Conservation (phyloP, 192 early-diverging fungal species). For the Kappamyces sp. region DNA sequence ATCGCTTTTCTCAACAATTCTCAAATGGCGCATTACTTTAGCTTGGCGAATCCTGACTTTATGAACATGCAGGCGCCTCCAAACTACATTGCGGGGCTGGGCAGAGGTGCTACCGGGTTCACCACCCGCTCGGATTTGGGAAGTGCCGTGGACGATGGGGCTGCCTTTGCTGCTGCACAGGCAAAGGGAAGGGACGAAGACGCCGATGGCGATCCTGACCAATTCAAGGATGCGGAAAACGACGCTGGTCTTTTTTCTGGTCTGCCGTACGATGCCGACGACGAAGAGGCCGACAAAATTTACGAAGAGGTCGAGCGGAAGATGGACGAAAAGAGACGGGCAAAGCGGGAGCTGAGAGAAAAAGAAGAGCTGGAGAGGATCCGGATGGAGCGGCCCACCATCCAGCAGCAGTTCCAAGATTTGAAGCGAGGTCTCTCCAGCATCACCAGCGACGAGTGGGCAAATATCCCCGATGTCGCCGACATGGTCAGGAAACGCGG, state of each 20-base stretch:
- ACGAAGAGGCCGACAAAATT: conserved; percentile 94
- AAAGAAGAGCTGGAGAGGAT: conserved; percentile 59
- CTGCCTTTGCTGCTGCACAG: conserved; percentile 24
- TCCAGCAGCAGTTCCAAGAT: conserved; percentile 86
- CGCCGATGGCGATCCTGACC: conserved; percentile 68
- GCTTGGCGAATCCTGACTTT: conserved; percentile 62
- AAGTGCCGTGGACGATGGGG: conserved; percentile 56
- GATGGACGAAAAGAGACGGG: conserved; percentile 81
- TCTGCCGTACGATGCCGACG: conserved; percentile 88
- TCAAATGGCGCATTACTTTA: conserved; percentile 3
- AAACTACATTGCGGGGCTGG: conserved; percentile 95
- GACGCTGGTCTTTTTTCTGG: conserved; percentile 85
- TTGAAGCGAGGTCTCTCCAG: conserved; percentile 75
- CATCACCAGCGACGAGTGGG: conserved; percentile 87
- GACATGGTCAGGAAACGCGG: conserved; percentile 79
- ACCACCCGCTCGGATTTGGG: conserved; percentile 98
- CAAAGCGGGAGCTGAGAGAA: conserved; percentile 69
- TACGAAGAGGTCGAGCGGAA: conserved; percentile 83
- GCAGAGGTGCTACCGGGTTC: conserved; percentile 95
- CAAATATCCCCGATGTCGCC: conserved; percentile 69
- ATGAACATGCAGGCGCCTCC: conserved; percentile 87
- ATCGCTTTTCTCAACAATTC: no score
- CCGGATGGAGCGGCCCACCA: conserved; percentile 68
- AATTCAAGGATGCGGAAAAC: conserved; percentile 87
- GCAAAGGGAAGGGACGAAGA: conserved; percentile 44